Conservation (phyloP, 2,329 filamentous ascomycete genomes). For the Cordyceps tenuipes region DNA sequence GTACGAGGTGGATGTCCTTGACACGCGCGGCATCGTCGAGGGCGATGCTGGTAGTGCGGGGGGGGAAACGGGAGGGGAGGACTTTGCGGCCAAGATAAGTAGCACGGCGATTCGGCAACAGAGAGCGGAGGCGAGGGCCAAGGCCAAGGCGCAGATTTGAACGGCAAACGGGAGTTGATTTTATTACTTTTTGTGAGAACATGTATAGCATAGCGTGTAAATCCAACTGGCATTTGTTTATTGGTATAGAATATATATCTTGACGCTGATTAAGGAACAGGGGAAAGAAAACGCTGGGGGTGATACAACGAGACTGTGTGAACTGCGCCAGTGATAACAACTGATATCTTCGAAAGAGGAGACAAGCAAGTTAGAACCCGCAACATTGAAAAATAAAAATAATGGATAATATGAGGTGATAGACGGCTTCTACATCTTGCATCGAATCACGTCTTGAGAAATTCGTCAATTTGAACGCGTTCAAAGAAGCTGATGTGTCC, state of each 20-base stretch:
- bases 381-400: too few species aligned
- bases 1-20: conserved; percentile 84
- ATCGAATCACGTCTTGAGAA: conserved; percentile 25
- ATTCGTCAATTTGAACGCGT: conserved; percentile 50
- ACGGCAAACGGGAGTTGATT: too few species aligned
- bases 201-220: neutral
- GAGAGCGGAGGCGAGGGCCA: conserved; percentile 28
- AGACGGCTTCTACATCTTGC: too few species aligned
- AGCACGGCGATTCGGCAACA: conserved; percentile 71
- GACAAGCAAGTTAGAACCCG: too few species aligned
- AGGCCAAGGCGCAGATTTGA: conserved; percentile 11
- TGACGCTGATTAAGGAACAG: too few species aligned
- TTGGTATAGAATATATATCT: neutral
- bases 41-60: conserved; percentile 29
- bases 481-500: conserved; percentile 53
- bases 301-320: neutral
- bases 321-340: neutral
- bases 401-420: too few species aligned
- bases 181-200: too few species aligned
- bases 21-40: conserved; percentile 39
- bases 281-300: neutral
- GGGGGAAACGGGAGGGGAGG: conserved; percentile 28
- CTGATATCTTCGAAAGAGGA: too few species aligned
- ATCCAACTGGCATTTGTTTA: neutral
- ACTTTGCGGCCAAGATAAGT: conserved; percentile 79